Percentiles rank a stretch among this genome's conserved stretches.
These are phyloP conservation scores for Debaryomyces psychrophilus DNA, from an alignment of 1,139 yeast genomes.

Conservation along the genomic window DNA sequence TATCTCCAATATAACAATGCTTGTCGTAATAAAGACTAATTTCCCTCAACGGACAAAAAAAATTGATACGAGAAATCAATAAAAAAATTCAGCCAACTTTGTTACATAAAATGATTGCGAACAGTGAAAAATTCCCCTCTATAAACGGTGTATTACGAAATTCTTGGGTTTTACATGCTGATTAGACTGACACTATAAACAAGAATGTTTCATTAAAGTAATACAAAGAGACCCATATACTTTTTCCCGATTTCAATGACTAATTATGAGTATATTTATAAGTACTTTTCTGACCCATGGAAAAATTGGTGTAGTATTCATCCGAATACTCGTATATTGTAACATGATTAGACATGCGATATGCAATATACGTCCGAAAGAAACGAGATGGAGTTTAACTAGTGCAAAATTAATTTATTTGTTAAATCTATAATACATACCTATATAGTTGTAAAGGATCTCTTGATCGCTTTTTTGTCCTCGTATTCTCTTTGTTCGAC, in stretches of 20 bases:
- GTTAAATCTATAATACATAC: conserved; percentile 3
- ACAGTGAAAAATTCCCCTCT: conserved; percentile 8
- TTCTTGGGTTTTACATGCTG: background rate
- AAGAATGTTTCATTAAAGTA: background rate
- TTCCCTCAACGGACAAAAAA: conserved; percentile 3
- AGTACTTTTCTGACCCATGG: background rate
- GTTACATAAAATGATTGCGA: conserved; percentile 6
- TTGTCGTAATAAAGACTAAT: conserved; percentile 1
- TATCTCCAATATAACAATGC: background rate
- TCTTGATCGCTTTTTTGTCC: conserved; percentile 63
- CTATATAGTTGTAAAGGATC: conserved; percentile 57
- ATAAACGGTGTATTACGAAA: background rate
- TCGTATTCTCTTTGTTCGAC: conserved; percentile 58
- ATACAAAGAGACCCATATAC: too few relatives aligned
- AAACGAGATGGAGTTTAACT: background rate
- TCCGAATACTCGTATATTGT: background rate
- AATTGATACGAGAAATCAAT: conserved; percentile 9
- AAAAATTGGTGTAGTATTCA: background rate
- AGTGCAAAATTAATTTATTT: background rate
- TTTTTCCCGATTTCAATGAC: too few relatives aligned
- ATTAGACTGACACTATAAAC: background rate
- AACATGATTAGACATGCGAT: background rate
- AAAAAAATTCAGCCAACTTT: conserved; percentile 5
- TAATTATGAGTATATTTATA: background rate
- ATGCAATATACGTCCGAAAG: background rate